A percentile compares a stretch with the other conserved stretches of the same genome.
Conservation (phyloP, 805 yeast genomes). For the Candida maesae region DNA sequence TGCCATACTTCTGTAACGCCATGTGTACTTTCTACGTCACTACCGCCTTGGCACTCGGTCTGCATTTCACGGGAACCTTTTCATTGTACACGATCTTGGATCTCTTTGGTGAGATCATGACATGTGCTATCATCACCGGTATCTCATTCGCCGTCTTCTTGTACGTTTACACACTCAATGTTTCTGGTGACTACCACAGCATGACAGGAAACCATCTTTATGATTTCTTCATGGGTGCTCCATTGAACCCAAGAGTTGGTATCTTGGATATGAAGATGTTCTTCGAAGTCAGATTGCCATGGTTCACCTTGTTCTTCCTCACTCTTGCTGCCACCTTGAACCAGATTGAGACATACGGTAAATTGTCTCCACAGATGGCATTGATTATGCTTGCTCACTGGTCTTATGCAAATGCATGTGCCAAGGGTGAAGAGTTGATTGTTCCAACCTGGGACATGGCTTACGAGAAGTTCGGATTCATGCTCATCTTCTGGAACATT, state of each 20-base stretch:
- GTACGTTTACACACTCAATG: constrained; percentile 61
- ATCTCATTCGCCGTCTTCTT: constrained; percentile 61
- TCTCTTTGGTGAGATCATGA: constrained; percentile 87
- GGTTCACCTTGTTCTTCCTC: constrained; percentile 85
- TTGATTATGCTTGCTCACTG: constrained; percentile 82
- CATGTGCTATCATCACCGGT: constrained; percentile 83
- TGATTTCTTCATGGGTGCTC: constrained; percentile 96
- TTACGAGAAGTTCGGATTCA: constrained; percentile 98
- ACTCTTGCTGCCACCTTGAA: constrained; percentile 69
- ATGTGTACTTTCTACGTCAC: constrained; percentile 76
- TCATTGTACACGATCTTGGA: constrained; percentile 73
- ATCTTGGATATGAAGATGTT: constrained; percentile 93
- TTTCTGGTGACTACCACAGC: constrained; percentile 76
- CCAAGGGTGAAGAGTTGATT: constrained; percentile 96
- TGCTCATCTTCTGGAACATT: constrained; percentile 97
- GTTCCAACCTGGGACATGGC: constrained; percentile 99
- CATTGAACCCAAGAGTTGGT: constrained; percentile 93
- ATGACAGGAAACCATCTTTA: constrained; percentile 90
- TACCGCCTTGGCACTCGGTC: constrained; percentile 48
- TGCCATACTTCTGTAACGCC: constrained; percentile 94
- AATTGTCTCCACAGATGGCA: constrained; percentile 69
- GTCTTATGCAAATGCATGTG: constrained; percentile 94
- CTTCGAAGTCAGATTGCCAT: constrained; percentile 94
- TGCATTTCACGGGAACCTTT: constrained; percentile 76
- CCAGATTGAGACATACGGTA: constrained; percentile 81